Base-by-base conservation (phyloP, 139 green algal genomes). In the Bryopsis sp. region DNA sequence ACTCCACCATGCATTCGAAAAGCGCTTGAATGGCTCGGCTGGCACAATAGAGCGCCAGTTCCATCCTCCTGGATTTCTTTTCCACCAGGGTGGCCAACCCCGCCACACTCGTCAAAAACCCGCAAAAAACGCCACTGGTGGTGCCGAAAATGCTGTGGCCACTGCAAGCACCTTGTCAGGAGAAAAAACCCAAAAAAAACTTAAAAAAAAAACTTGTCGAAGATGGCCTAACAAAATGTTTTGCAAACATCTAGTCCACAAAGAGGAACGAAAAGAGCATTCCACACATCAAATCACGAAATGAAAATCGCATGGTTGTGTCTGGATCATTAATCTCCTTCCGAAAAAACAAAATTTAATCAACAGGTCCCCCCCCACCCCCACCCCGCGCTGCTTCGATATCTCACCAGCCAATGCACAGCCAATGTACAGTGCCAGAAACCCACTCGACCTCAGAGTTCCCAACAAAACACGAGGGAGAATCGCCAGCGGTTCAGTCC, bases 41-140 rank as follows among this genome's bases (percentile, higher is more conserved):
- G 37, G 82, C 31, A 65, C 81, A 88, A 82, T 97, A 98, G 36
- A 96, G 75, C 22, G 91, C 90, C 43, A 98, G 85, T 80, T 98
- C 92, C 89, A 96, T 96, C 63, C 92, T 83, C 15, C 92, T 81
- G 28, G 64, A 78, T 77, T 95, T 95, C 81, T 97, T 97, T 81
- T 98, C 92, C 43, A 91, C 58, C 47, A 98, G 74, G 4, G 79
- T 82, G 0, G 87, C 84, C 38, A 93, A 73, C 1, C 90, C 84
- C 0, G 73, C 76, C 6, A 79, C 37, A 47, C 64, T 48, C 26
- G 85, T 66, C 34, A 91, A 68, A 54, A 19, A 54, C 15, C 15
- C 19, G 43, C 15, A 26, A 26, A 54, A 26, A 19, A 54, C 11
- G 43, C 11, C 15, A 26, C 15, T 26, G 43, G 15, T 54, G 43